Percentiles rank a stretch among this genome's conserved stretches.
Conservation (phyloP, 2,329 filamentous ascomycete species). For the Pestalotiopsis sp. region DNA sequence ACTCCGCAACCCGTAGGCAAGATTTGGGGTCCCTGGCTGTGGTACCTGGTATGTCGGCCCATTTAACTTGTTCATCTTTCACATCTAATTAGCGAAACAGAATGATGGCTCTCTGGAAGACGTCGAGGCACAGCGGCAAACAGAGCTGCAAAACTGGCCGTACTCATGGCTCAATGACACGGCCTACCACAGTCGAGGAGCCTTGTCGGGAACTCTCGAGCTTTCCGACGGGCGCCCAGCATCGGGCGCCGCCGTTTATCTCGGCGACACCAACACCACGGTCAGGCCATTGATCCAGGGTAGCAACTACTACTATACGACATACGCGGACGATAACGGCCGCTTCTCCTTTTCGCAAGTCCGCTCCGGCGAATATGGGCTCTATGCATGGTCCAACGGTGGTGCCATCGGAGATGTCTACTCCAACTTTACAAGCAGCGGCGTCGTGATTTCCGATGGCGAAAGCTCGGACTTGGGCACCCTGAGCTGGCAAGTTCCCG, state of each 20-base stretch:
- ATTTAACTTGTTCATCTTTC: background rate
- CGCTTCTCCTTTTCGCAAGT: slow-evolving; percentile 46
- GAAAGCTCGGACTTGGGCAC: slow-evolving; percentile 39
- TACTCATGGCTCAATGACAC: slow-evolving; percentile 50
- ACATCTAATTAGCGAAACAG: background rate
- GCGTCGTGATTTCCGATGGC: slow-evolving; percentile 37
- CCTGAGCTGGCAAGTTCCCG: slow-evolving; percentile 41
- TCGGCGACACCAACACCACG: slow-evolving; percentile 48
- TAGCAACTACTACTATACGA: slow-evolving; percentile 50
- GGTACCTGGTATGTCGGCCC: slow-evolving; percentile 33
- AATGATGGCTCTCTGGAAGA: slow-evolving; percentile 50
- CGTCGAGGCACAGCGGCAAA: slow-evolving; percentile 36
- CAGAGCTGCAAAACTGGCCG: slow-evolving; percentile 47
- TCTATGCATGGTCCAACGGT: slow-evolving; percentile 54
- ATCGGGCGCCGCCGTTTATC: slow-evolving; percentile 49
- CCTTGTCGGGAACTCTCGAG: slow-evolving; percentile 42
- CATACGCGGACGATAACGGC: slow-evolving; percentile 44
- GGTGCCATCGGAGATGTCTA: slow-evolving; percentile 45
- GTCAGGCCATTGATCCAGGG: slow-evolving; percentile 50
- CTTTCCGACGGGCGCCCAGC: slow-evolving; percentile 53
- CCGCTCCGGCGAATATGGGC: slow-evolving; percentile 45
- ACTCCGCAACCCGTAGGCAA: slow-evolving; percentile 40
- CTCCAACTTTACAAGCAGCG: slow-evolving; percentile 43
- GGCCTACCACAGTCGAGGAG: slow-evolving; percentile 48
- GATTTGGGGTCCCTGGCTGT: slow-evolving; percentile 47